Conservation (phyloP, 106 monocot genomes). For the Dactylorhiza incarnata region DNA sequence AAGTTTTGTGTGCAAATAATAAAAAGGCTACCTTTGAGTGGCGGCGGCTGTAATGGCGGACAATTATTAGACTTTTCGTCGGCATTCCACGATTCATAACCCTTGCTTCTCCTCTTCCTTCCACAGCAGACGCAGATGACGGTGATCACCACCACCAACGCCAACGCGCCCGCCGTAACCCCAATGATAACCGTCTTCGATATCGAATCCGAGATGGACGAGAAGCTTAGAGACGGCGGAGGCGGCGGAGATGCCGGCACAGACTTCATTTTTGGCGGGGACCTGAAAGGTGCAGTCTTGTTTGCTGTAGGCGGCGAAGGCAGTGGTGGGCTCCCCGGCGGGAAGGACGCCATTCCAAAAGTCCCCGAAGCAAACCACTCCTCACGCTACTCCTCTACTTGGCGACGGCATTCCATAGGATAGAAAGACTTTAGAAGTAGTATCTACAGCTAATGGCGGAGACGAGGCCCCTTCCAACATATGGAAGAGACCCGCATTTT, state of each 20-base stretch:
- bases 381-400: neutral
- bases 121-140: conserved; percentile 12
- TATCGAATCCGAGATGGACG: conserved; percentile 4
- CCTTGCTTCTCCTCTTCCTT: conserved; percentile 9
- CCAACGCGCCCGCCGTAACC: conserved; percentile 14
- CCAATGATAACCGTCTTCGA: conserved; percentile 1
- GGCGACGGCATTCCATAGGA: neutral
- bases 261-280: neutral
- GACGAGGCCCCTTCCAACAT: neutral
- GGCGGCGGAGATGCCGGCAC: conserved; percentile 2
- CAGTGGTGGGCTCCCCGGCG: neutral
- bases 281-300: neutral
- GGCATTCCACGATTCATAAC: neutral
- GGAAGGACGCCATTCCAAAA: neutral
- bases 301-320: neutral
- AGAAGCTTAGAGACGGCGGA: conserved; percentile 6
- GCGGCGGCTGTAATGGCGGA: neutral
- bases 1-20: neutral
- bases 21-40: neutral
- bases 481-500: neutral
- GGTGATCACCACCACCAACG: conserved; percentile 1
- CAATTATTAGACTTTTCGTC: neutral
- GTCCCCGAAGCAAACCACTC: neutral
- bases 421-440: neutral
- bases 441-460: neutral